A percentile compares a stretch with the other conserved stretches of the same genome.
These are phyloP conservation scores for Vinca major DNA, from an alignment of 305 asterid genomes.

Conservation along the genomic window DNA sequence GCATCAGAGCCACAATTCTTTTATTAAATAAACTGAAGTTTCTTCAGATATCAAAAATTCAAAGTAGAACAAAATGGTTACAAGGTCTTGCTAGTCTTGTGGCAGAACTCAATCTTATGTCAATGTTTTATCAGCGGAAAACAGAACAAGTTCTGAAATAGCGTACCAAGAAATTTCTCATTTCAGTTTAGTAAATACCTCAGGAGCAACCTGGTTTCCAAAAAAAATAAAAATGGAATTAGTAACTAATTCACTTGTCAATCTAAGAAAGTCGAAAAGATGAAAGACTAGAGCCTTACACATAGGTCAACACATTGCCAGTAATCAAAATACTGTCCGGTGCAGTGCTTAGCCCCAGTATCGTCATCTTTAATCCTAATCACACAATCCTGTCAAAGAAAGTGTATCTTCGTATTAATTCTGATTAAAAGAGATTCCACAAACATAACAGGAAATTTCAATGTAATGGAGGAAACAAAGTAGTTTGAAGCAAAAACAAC, in stretches of 20 bases:
- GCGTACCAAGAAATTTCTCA: slow-evolving; percentile 19
- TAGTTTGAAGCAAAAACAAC: neutral
- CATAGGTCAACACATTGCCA: slow-evolving; percentile 80
- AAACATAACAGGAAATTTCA: neutral
- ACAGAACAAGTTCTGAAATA: neutral
- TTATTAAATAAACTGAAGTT: slow-evolving; percentile 14
- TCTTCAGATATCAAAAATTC: slow-evolving; percentile 17
- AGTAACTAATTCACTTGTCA: neutral
- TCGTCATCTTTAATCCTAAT: slow-evolving; percentile 65
- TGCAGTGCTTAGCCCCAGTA: slow-evolving; percentile 71
- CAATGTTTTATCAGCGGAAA: slow-evolving; percentile 1
- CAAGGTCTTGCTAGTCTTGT: slow-evolving; percentile 10
- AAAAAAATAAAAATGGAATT: slow-evolving; percentile 11
- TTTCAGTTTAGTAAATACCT: slow-evolving; percentile 57
- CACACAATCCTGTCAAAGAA: slow-evolving; percentile 52
- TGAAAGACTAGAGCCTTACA: slow-evolving; percentile 32
- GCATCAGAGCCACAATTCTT: slow-evolving; percentile 6
- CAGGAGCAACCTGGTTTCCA: slow-evolving; percentile 56
- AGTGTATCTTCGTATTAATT: neutral
- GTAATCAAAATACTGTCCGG: slow-evolving; percentile 83
- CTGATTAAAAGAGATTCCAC: neutral
- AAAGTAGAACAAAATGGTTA: slow-evolving; percentile 8
- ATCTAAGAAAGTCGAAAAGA: neutral
- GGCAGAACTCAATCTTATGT: slow-evolving; percentile 6
- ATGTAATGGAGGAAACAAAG: neutral